These are phyloP conservation scores for Citrullus amarus DNA, from an alignment of 306 rosid species.

Conservation along the genomic window DNA sequence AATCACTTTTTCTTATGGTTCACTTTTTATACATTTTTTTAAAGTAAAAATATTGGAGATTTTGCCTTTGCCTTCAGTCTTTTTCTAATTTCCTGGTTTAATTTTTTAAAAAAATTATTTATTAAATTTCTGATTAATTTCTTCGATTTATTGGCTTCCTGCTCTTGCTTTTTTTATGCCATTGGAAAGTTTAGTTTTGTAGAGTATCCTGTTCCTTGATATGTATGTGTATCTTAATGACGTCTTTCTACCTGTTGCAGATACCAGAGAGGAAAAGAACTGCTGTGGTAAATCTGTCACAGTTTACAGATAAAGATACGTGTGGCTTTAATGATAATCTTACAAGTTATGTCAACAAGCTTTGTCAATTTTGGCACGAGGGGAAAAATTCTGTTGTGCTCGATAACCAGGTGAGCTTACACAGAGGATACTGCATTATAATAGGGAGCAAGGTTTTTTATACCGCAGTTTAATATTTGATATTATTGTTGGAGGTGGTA, in stretches of 20 bases:
- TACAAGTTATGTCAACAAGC: conserved; percentile 37
- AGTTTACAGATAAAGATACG: conserved; percentile 19
- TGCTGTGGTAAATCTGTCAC: conserved; percentile 22
- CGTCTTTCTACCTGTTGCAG: conserved; percentile 19
- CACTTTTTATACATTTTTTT: background rate
- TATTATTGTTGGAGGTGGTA: background rate
- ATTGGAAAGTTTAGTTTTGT: background rate
- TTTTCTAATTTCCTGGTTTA: background rate
- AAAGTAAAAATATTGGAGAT: background rate
- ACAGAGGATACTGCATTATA: background rate
- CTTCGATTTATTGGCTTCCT: background rate
- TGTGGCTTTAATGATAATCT: conserved; percentile 17
- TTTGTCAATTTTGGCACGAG: conserved; percentile 33
- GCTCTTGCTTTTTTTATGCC: background rate
- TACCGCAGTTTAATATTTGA: background rate
- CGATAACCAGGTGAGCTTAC: conserved; percentile 40
- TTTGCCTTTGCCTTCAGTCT: background rate
- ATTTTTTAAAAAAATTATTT: too few relatives aligned
- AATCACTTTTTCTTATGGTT: background rate
- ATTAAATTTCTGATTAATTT: background rate
- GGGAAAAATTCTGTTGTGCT: conserved; percentile 42
- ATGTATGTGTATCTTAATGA: background rate
- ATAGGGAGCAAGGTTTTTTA: background rate
- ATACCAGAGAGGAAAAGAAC: conserved; percentile 15
- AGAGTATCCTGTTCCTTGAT: conserved; percentile 11